phyloP scores from a whole-genome alignment of 1,284 basidiomycete species.

The Leccinum cinnamomeum region DNA sequence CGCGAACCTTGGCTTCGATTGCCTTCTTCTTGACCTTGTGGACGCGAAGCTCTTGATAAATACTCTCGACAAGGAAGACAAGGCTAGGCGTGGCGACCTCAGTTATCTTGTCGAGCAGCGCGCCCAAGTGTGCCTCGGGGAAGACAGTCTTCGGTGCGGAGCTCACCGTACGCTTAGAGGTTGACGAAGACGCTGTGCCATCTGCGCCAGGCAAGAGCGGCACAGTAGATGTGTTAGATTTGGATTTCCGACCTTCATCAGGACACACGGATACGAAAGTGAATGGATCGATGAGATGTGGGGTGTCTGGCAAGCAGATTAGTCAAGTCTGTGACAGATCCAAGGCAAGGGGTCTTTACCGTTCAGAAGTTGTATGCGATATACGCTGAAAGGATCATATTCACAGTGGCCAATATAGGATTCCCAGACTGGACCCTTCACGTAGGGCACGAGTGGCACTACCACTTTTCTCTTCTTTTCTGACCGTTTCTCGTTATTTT shows the following conservation, averaged over 20 bases:
- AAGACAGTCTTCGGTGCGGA: conserved; percentile 57
- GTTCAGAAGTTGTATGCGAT: conserved; percentile 76
- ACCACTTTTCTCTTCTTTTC: conserved; percentile 72
- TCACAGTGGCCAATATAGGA: conserved; percentile 55
- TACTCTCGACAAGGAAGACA: conserved; percentile 65
- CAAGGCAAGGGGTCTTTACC: conserved; percentile 42
- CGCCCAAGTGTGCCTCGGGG: conserved; percentile 61
- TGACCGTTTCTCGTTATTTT: conserved; percentile 44
- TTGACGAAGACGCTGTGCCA: conserved; percentile 12
- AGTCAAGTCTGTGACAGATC: neutral
- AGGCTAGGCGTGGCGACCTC: conserved; percentile 58
- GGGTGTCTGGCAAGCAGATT: conserved; percentile 54
- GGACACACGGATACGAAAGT: conserved; percentile 59
- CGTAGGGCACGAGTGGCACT: conserved; percentile 71
- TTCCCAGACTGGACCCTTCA: conserved; percentile 80
- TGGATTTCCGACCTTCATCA: conserved; percentile 35
- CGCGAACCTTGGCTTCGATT: conserved; percentile 75
- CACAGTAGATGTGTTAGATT: conserved; percentile 36
- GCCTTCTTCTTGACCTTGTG: conserved; percentile 78
- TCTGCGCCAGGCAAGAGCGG: conserved; percentile 40
- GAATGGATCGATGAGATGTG: conserved; percentile 76
- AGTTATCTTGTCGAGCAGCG: conserved; percentile 58
- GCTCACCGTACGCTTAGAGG: conserved; percentile 39
- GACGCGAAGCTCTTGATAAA: conserved; percentile 64
- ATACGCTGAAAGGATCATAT: conserved; percentile 64